A percentile compares a stretch with the other conserved stretches of the same genome.
Evolutionary conservation across 2,329 filamentous ascomycete species (phyloP).

Genomic region (Teratosphaeria zuluensis): DNA sequence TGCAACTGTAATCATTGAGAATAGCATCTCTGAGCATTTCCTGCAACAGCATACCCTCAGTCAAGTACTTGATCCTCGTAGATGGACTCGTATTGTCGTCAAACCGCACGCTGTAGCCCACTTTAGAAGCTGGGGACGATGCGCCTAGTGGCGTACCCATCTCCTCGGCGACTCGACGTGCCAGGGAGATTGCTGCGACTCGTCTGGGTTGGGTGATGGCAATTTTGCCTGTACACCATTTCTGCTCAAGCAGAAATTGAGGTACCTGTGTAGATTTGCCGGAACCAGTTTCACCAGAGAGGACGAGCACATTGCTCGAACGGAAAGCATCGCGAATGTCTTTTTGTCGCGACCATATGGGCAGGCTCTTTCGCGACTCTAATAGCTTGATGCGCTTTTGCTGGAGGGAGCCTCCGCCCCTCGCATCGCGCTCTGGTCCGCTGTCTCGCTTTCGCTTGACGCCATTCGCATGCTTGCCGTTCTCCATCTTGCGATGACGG

Average conservation of each 20-base stretch:
- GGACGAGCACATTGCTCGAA: conserved; percentile 60
- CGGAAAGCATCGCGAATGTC: conserved; percentile 58
- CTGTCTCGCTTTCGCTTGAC: conserved; percentile 11
- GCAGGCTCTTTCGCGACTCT: conserved; percentile 53
- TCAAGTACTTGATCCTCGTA: conserved; percentile 87
- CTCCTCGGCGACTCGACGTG: conserved; percentile 78
- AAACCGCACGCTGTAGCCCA: conserved; percentile 93
- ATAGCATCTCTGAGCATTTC: conserved; percentile 81
- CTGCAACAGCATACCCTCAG: conserved; percentile 91
- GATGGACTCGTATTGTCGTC: conserved; percentile 74
- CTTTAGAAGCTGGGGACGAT: conserved; percentile 50
- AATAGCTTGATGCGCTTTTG: conserved; percentile 18
- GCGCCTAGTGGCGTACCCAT: conserved; percentile 56
- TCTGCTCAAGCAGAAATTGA: conserved; percentile 71
- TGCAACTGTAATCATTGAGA: conserved; percentile 74
- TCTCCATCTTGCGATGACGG: background rate
- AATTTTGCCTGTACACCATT: conserved; percentile 78
- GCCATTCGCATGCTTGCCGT: background rate
- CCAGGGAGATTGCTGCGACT: conserved; percentile 86
- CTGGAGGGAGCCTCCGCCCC: conserved; percentile 3
- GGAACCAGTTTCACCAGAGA: conserved; percentile 90
- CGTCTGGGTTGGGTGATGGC: conserved; percentile 90
- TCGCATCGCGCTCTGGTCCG: background rate
- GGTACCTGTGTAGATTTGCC: conserved; percentile 96
- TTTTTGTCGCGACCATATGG: conserved; percentile 67